phyloP scores from a whole-genome alignment of 208 protist species.

The Leptomonas pyrrhocoris region DNA sequence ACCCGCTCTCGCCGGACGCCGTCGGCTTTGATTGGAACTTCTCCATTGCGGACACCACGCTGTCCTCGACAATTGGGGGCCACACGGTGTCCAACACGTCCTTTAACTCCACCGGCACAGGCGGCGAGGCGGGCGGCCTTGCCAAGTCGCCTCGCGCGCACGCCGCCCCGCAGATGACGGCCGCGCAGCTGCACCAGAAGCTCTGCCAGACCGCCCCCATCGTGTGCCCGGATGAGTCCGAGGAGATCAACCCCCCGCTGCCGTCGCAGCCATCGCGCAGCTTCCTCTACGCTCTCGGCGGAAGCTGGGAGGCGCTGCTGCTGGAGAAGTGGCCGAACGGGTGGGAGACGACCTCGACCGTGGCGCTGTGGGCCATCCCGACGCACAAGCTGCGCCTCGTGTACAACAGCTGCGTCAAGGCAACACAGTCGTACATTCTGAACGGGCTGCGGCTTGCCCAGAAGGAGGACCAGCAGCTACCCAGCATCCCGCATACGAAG shows the following conservation, averaged over 20 bases:
- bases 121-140: constrained; percentile 1
- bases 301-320: constrained; percentile 86
- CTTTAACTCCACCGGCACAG: not conserved
- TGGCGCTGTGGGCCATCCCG: constrained; percentile 80
- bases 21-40: constrained; percentile 24
- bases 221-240: constrained; percentile 63
- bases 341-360: constrained; percentile 78
- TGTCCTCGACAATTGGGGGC: not conserved
- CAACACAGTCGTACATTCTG: constrained; percentile 66
- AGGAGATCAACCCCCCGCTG: constrained; percentile 79
- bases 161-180: not conserved
- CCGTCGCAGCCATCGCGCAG: constrained; percentile 52
- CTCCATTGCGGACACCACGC: constrained; percentile 9
- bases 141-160: not conserved
- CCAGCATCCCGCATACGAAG: constrained; percentile 59
- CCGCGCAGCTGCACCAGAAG: constrained; percentile 16
- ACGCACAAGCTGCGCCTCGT: constrained; percentile 73
- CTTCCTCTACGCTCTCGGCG: constrained; percentile 67
- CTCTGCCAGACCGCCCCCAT: constrained; percentile 13
- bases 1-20: not conserved
- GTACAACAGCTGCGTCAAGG: constrained; percentile 70
- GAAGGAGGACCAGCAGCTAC: constrained; percentile 66
- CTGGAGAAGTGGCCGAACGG: constrained; percentile 88
- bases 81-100: not conserved
- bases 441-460: constrained; percentile 55